A percentile compares a stretch with the other conserved stretches of the same genome.
These are phyloP conservation scores for Ambrosiella beaveri DNA, from an alignment of 2,329 filamentous ascomycete genomes.

Conservation along the genomic window DNA sequence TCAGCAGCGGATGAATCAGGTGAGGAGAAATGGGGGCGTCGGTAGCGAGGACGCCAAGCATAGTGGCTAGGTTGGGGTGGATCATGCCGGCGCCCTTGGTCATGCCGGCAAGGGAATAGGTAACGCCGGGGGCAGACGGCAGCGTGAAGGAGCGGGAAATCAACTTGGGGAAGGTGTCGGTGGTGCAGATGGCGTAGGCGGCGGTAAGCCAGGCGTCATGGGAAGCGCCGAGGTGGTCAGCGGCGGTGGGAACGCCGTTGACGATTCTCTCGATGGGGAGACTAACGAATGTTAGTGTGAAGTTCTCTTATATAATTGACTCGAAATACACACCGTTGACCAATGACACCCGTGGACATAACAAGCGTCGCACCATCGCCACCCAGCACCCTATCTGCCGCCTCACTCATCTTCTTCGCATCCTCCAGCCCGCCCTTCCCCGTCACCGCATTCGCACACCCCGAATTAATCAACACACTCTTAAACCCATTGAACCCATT, in stretches of 20 bases:
- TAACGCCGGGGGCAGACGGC: constrained; percentile 48
- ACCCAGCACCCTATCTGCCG: constrained; percentile 49
- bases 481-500: constrained; percentile 53
- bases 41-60: constrained; percentile 80
- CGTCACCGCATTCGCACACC: constrained; percentile 93
- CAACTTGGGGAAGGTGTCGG: constrained; percentile 95
- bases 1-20: constrained; percentile 53
- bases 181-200: constrained; percentile 89
- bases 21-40: constrained; percentile 62
- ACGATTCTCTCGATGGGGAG: constrained; percentile 86
- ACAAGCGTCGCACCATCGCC: constrained; percentile 52
- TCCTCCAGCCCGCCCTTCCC: constrained; percentile 80
- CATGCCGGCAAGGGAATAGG: constrained; percentile 81
- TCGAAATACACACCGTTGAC: constrained; percentile 47
- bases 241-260: constrained; percentile 59
- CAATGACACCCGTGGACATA: constrained; percentile 97
- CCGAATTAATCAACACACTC: constrained; percentile 82
- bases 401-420: constrained; percentile 64
- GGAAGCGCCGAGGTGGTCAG: constrained; percentile 50
- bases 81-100: constrained; percentile 99
- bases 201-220: constrained; percentile 78
- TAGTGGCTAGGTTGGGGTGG: constrained; percentile 95
- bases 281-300: constrained; percentile 23
- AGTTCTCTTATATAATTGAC: background rate
- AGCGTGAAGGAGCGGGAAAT: constrained; percentile 70